Evolutionary conservation across 371 early-diverging fungal genomes (phyloP).

Genomic region (Lichtheimia corymbifera): DNA sequence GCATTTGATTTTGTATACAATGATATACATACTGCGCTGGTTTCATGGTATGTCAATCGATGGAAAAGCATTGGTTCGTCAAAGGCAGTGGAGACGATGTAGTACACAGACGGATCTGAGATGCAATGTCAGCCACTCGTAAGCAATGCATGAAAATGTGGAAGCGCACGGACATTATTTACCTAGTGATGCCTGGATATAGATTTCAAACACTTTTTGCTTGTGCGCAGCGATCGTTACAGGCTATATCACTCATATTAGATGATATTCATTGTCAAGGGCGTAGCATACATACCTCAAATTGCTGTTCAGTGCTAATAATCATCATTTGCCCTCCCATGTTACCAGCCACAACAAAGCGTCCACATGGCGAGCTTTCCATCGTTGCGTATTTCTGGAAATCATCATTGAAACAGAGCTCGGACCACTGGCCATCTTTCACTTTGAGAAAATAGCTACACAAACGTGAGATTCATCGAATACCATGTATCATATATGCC

Average conservation of each 20-base stretch:
- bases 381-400: slow-evolving; percentile 62
- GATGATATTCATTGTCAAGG: not conserved
- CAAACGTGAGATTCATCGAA: too few relatives aligned
- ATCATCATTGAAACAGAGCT: slow-evolving; percentile 30
- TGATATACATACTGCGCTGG: slow-evolving; percentile 17
- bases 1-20: not conserved
- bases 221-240: slow-evolving; percentile 42
- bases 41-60: slow-evolving; percentile 24
- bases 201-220: slow-evolving; percentile 55
- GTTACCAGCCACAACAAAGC: slow-evolving; percentile 58
- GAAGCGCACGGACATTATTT: not conserved
- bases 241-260: slow-evolving; percentile 24
- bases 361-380: slow-evolving; percentile 58
- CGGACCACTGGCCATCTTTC: slow-evolving; percentile 33
- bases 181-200: slow-evolving; percentile 39
- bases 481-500: too few relatives aligned
- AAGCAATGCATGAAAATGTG: not conserved
- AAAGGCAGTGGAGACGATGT: slow-evolving; percentile 46
- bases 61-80: slow-evolving; percentile 45
- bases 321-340: slow-evolving; percentile 60
- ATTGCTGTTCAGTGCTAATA: slow-evolving; percentile 44
- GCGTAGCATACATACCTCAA: slow-evolving; percentile 30
- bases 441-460: slow-evolving; percentile 46
- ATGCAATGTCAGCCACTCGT: not conserved
- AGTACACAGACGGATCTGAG: slow-evolving; percentile 36